Evolutionary conservation across 1,284 basidiomycete genomes (phyloP), one percentile per base, ranked within the genome.

Genomic region (Fomes fomentarius): DNA sequence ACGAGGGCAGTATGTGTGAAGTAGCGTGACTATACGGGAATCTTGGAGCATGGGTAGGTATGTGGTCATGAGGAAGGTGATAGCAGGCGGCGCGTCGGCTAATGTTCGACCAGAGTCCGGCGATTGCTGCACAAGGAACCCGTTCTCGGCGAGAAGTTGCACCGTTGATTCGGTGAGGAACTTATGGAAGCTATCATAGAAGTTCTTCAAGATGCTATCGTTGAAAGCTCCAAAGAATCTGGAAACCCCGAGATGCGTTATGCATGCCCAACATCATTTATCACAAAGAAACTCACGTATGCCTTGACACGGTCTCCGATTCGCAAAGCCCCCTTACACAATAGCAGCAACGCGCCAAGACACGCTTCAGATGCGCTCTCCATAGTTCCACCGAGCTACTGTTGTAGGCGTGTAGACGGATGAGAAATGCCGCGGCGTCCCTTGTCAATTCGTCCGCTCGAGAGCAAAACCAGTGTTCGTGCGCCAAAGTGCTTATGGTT

Each of bases 331-430:
- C 80, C 58, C 82, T 77, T 3, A 89, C 84, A 68, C 93, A 96
- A 10, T 75, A 76, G 37, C 79, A 73, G 63, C 93, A 96, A 2
- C 75, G 71, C 19, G 73, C 66, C 30, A 95, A 66, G 50, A 89
- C 85, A 2, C 59, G 60, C 43, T 76, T 74, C 44, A 94, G 69
- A 54, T 75, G 78, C 15, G 68, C 66, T 66, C 84, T 83, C 90
- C 91, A 95, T 39, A 74, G 67, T 2, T 79, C 73, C 4, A 90
- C 85, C 14, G 76, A 74, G 0, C 71, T 66, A 54, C 83, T 83
- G 47, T 82, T 75, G 63, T 93, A 95, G 4, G 93, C 93, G 64
- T 90, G 88, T 40, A 95, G 71, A 56, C 91, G 82, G 47, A 94
- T 75, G 44, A 93, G 78, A 72, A 93, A 96, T 0, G 83, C 85